Evolutionary conservation across 306 rosid genomes (phyloP), one percentile per base, ranked within the genome.

Genomic region (Lupinus albus): DNA sequence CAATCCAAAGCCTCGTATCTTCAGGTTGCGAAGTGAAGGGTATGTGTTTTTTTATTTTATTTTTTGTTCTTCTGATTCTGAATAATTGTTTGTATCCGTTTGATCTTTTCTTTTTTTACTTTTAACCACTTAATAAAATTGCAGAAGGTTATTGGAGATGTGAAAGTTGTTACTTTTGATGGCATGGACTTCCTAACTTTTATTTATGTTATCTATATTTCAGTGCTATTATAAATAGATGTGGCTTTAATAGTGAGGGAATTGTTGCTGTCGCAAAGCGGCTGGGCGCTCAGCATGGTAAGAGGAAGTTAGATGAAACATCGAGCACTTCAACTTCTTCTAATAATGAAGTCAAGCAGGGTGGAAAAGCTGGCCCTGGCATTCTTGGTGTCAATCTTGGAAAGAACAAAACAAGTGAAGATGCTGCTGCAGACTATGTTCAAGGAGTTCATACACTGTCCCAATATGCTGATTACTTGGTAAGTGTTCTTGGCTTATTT

Each of bases 341-440:
- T 6, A 80, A 68, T 74, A 85, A 86, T 61, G 98, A 92, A 60
- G 84, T 78, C 75, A 88, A 81, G 67, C 84, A 81, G 6, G 95
- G 96, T 61, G 98, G 98, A 67, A 92, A 92, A 79, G 96, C 98
- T 70, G 98, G 98, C 35, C 98, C 98, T 61, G 98, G 98, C 39
- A 87, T 92, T 74, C 91, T 92, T 74, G 98, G 98, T 11, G 98
- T 92, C 72, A 92, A 92, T 88, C 91, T 92, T 63, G 98, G 98
- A 71, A 92, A 92, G 80, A 92, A 92, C 79, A 92, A 92, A 75
- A 87, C 87, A 48, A 92, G 96, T 76, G 98, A 92, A 86, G 98
- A 92, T 83, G 96, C 98, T 81, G 84, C 88, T 12, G 83, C 87
- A 42, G 98, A 92, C 74, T 92, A 92, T 82, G 96, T 89, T 75